Conservation (phyloP, 306 rosid genomes). For the Adenanthera pavonina region DNA sequence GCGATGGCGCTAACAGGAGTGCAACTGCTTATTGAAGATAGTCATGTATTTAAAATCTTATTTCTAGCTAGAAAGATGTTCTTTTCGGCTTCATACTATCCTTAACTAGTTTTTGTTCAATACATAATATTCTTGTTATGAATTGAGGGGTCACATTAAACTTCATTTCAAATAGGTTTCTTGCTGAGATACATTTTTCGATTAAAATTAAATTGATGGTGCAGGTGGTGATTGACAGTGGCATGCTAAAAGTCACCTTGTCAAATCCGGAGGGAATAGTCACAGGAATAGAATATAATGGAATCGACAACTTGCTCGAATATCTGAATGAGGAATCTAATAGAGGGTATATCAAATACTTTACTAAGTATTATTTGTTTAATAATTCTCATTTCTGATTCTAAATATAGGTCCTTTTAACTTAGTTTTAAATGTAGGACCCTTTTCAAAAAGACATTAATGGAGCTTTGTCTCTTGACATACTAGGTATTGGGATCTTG, state of each 20-base stretch:
- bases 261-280: constrained; percentile 88
- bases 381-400: neutral
- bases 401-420: too few relatives aligned
- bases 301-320: constrained; percentile 85
- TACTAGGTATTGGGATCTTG: constrained; percentile 89
- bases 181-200: neutral
- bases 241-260: constrained; percentile 76
- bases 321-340: constrained; percentile 72
- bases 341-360: constrained; percentile 46
- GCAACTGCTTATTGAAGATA: constrained; percentile 56
- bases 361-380: neutral
- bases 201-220: constrained; percentile 5
- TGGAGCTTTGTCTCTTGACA: constrained; percentile 9
- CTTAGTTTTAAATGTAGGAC: too few relatives aligned
- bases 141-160: neutral
- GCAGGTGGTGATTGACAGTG: constrained; percentile 93
- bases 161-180: neutral
- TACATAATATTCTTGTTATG: neutral
- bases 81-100: neutral
- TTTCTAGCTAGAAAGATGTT: constrained; percentile 1
- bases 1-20: constrained; percentile 49
- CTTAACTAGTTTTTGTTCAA: neutral
- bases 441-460: neutral
- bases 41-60: constrained; percentile 45
- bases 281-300: constrained; percentile 74